Conservation (phyloP, 2,329 filamentous ascomycete species). For the Curvularia hawaiiensis region DNA sequence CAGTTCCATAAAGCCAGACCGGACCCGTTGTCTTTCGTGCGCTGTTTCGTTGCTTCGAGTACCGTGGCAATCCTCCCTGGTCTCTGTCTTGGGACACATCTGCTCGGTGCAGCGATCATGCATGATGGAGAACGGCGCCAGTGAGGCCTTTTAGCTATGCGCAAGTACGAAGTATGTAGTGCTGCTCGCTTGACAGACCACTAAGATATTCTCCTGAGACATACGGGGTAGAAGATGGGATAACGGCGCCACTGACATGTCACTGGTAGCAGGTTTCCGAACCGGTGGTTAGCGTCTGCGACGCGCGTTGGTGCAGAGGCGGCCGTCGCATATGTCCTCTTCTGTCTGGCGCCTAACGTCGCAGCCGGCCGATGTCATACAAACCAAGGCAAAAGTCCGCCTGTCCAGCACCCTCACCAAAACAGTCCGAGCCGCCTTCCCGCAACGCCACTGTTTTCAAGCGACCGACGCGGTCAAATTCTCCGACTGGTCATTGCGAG, state of each 20-base stretch:
- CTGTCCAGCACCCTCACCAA: background rate
- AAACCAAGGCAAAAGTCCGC: background rate
- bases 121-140: background rate
- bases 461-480: background rate
- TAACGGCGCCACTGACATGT: background rate
- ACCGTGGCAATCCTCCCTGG: background rate
- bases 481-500: background rate
- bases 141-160: background rate
- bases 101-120: background rate
- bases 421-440: background rate
- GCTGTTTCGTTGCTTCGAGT: background rate
- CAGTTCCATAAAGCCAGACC: background rate
- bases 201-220: background rate
- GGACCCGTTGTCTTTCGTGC: background rate
- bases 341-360: background rate
- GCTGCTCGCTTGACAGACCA: background rate
- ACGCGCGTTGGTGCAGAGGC: background rate
- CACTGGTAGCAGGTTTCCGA: background rate
- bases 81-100: background rate
- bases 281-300: background rate
- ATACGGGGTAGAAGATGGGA: background rate
- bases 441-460: background rate
- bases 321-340: background rate
- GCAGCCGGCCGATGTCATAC: background rate
- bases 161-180: too few relatives aligned